Percentiles rank a stretch among this genome's conserved stretches.
Evolutionary conservation across 2,329 filamentous ascomycete genomes (phyloP).

Genomic region (Ascochyta viciae-villosae): DNA sequence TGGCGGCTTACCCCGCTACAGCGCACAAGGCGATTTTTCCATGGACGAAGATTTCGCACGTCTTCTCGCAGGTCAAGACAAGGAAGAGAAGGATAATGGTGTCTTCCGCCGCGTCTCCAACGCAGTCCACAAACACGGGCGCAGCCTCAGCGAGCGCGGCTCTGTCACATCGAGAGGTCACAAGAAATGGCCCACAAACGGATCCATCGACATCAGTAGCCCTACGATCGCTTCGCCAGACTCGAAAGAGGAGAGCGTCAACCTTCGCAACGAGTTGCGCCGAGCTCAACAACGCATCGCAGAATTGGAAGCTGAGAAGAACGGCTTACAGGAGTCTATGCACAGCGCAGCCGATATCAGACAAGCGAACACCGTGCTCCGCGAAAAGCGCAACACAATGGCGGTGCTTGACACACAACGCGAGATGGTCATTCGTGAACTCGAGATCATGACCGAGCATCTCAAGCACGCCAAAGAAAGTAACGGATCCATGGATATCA

Average conservation of each 20-base stretch:
- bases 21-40: slow-evolving; percentile 83
- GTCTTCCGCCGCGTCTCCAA: slow-evolving; percentile 91
- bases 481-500: slow-evolving; percentile 77
- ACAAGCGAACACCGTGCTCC: slow-evolving; percentile 83
- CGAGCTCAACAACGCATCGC: slow-evolving; percentile 84
- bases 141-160: slow-evolving; percentile 76
- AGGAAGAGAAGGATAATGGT: slow-evolving; percentile 48
- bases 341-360: slow-evolving; percentile 69
- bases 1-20: slow-evolving; percentile 59
- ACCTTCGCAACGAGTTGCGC: slow-evolving; percentile 73
- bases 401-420: slow-evolving; percentile 92
- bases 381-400: slow-evolving; percentile 95
- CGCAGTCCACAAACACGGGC: slow-evolving; percentile 83
- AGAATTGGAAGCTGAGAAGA: slow-evolving; percentile 84
- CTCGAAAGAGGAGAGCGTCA: slow-evolving; percentile 54
- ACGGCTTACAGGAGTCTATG: slow-evolving; percentile 58
- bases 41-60: slow-evolving; percentile 96
- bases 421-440: slow-evolving; percentile 91
- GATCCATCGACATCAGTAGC: slow-evolving; percentile 68
- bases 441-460: slow-evolving; percentile 88
- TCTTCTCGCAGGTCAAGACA: slow-evolving; percentile 77
- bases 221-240: slow-evolving; percentile 69
- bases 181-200: slow-evolving; percentile 52
- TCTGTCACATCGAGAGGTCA: slow-evolving; percentile 45
- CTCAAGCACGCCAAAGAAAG: slow-evolving; percentile 85